Evolutionary conservation across 1,139 yeast genomes (phyloP), one percentile per base, ranked within the genome.

Genomic region (Kodamaea sp.): DNA sequence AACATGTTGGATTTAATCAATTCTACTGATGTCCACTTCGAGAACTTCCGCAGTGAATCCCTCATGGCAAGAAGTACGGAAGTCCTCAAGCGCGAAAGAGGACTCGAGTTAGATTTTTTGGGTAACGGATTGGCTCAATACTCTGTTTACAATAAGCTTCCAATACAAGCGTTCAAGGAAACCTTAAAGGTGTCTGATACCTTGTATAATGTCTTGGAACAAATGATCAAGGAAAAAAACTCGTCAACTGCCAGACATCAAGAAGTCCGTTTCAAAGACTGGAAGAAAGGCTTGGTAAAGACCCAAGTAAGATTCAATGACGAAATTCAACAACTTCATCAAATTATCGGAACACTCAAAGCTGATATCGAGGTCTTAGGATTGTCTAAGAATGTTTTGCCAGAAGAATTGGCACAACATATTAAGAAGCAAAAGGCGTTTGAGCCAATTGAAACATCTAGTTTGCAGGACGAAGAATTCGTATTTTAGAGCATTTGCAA

Each of bases 221-320:
- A 62, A 39, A 55, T 64, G 32, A 57, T 75, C 42, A 73, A 73
- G 46, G 64, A 60, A 39, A 66, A 62, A 39, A 75, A 78, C 46
- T 68, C 25, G 5, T 7, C 19, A 14, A 60, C 73, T 20, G 73
- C 80, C 26, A 53, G 58, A 18, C 48, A 57, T 20, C 86, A 84
- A 53, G 88, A 83, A 46, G 64, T 59, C 36, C 71, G 77, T 43
- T 83, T 85, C 50, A 76, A 75, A 48, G 77, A 74, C 26, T 84
- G 92, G 90, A 78, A 79, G 44, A 58, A 57, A 31, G 78, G 76
- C 3, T 65, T 86, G 37, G 66, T 75, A 29, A 66, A 63, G 13
- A 75, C 75, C 46, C 92, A 84, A 54, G 66, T 66, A 19, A 58
- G 57, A 34, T 71, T 78, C 48, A 83, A 83, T 47, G 55, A 61